Conservation (phyloP, 169 alveolate genomes). For the Plasmodium berghei region DNA sequence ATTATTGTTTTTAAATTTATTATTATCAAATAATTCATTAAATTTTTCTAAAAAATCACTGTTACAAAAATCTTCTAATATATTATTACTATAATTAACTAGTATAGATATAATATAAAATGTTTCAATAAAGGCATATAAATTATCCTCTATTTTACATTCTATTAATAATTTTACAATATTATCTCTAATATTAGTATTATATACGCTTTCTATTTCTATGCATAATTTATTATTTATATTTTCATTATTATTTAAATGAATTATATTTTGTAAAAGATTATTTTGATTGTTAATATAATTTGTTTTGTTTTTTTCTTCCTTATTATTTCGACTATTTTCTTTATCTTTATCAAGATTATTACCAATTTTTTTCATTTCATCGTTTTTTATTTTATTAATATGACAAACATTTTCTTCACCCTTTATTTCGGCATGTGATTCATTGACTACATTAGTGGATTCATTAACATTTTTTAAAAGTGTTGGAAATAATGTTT, state of each 20-base stretch:
- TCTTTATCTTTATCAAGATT: neutral
- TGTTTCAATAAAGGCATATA: slow-evolving; percentile 75
- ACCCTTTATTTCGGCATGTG: no score
- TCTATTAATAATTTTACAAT: slow-evolving; percentile 64
- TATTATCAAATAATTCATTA: slow-evolving; percentile 41
- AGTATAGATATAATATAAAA: slow-evolving; percentile 69
- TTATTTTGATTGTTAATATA: slow-evolving; percentile 16
- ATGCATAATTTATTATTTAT: slow-evolving; percentile 47
- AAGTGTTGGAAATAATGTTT: no score
- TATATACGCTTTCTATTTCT: slow-evolving; percentile 73
- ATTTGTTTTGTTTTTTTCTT: neutral
- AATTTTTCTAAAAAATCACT: slow-evolving; percentile 49
- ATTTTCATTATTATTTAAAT: slow-evolving; percentile 52
- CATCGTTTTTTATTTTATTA: neutral
- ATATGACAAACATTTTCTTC: neutral
- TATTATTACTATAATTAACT: slow-evolving; percentile 65
- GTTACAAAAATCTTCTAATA: slow-evolving; percentile 56
- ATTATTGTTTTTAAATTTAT: slow-evolving; percentile 51
- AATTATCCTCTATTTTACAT: slow-evolving; percentile 74
- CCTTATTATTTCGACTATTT: neutral
- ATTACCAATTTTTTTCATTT: neutral
- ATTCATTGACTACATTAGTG: no score
- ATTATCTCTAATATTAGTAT: slow-evolving; percentile 56
- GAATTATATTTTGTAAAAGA: slow-evolving; percentile 30
- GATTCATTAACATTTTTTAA: no score